Percentiles rank a stretch among this genome's conserved stretches.
These are phyloP conservation scores for Mortierella sp. DNA, from an alignment of 371 early-diverging fungal species.

Conservation along the genomic window DNA sequence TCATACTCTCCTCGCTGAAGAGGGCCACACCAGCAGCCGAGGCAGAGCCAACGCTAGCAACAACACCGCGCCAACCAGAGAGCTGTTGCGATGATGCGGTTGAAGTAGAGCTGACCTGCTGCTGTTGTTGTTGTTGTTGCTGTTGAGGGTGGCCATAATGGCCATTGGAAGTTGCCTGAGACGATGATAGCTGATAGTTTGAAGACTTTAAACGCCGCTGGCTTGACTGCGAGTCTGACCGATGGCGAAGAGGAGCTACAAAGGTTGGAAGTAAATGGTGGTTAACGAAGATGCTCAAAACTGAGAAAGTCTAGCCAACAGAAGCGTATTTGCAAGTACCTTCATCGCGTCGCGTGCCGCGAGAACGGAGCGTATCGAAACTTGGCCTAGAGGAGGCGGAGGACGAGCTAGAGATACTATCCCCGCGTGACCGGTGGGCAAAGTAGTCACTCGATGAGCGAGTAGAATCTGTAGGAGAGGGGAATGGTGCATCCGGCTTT, in stretches of 20 bases:
- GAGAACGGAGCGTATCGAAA: slow-evolving; percentile 42
- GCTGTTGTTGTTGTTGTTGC: no score
- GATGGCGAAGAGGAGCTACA: slow-evolving; percentile 30
- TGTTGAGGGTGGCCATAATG: slow-evolving; percentile 18
- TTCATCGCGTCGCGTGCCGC: slow-evolving; percentile 44
- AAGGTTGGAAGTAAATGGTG: no score
- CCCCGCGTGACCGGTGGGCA: slow-evolving; percentile 41
- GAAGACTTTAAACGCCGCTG: slow-evolving; percentile 26
- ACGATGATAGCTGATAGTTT: slow-evolving; percentile 16
- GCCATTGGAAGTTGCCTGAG: slow-evolving; percentile 15
- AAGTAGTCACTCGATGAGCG: slow-evolving; percentile 50
- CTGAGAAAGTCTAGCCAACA: neutral
- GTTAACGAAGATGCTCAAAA: no score
- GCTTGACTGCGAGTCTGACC: slow-evolving; percentile 45
- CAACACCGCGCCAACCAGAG: slow-evolving; percentile 77
- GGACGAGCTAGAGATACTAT: slow-evolving; percentile 43
- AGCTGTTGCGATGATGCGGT: slow-evolving; percentile 44
- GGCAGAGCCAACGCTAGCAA: slow-evolving; percentile 74
- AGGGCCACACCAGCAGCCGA: slow-evolving; percentile 79
- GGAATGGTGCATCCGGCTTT: slow-evolving; percentile 31
- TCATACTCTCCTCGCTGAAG: slow-evolving; percentile 83
- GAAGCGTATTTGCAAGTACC: slow-evolving; percentile 13
- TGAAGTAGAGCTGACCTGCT: slow-evolving; percentile 19
- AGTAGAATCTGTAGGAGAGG: slow-evolving; percentile 42
- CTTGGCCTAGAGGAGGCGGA: slow-evolving; percentile 41